Percentiles rank a stretch among this genome's conserved stretches.
Evolutionary conservation across 257 asterid species (phyloP).

Genomic region (Nicotiana undulata): DNA sequence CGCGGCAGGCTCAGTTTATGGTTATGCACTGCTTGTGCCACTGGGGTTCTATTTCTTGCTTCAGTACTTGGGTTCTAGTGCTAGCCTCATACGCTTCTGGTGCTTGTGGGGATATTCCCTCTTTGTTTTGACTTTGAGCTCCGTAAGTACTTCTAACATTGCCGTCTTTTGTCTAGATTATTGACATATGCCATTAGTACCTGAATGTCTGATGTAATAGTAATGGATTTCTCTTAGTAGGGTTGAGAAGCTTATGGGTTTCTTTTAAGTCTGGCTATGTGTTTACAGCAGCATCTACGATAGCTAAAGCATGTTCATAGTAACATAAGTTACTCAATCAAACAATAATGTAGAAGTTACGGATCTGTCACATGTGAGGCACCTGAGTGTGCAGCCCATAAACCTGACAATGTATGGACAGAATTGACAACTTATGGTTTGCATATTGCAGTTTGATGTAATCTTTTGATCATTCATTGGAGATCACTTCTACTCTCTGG

Average conservation of each 20-base stretch:
- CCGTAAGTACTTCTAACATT: conserved; percentile 44
- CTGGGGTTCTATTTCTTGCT: conserved; percentile 85
- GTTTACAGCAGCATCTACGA: neutral
- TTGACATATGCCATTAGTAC: neutral
- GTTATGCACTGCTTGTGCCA: conserved; percentile 84
- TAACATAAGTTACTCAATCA: neutral
- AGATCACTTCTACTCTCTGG: neutral
- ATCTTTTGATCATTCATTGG: neutral
- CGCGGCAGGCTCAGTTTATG: conserved; percentile 75
- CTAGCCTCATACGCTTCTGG: conserved; percentile 92
- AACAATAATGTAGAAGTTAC: neutral
- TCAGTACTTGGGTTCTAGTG: conserved; percentile 70
- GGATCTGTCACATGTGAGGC: neutral
- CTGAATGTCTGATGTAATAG: neutral
- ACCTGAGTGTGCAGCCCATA: neutral
- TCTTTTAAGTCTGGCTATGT: neutral
- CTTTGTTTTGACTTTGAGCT: conserved; percentile 67
- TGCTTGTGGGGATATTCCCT: conserved; percentile 99
- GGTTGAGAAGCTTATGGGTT: neutral
- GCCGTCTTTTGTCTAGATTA: neutral
- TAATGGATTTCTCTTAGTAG: neutral
- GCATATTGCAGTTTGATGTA: neutral
- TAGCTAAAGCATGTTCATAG: neutral
- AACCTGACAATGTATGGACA: neutral
- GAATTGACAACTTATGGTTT: neutral